Conservation (phyloP, 163 green algal genomes). For the Scenedesmus sp. region DNA sequence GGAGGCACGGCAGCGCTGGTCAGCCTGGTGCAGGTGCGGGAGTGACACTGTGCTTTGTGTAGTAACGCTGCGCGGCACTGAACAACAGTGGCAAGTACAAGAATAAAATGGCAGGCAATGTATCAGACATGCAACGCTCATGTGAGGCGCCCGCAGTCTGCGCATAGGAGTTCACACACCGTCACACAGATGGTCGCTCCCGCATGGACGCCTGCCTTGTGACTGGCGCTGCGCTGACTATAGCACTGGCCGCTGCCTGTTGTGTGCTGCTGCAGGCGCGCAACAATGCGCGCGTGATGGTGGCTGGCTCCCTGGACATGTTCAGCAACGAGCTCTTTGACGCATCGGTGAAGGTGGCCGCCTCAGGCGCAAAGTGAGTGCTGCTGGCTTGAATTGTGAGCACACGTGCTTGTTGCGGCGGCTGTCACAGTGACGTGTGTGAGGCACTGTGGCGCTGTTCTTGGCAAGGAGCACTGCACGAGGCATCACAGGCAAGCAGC, state of each 20-base stretch:
- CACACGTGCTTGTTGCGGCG: neutral
- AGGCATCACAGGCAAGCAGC: too few relatives aligned
- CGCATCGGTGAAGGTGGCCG: constrained; percentile 46
- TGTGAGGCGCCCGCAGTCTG: too few relatives aligned
- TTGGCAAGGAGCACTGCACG: too few relatives aligned
- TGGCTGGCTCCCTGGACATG: constrained; percentile 87
- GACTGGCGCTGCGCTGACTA: neutral
- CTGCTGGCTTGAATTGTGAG: neutral
- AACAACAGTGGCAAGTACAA: too few relatives aligned
- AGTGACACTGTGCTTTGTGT: too few relatives aligned
- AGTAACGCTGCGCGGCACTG: too few relatives aligned
- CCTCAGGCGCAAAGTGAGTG: constrained; percentile 39
- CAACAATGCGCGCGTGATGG: constrained; percentile 89
- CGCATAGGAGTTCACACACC: too few relatives aligned
- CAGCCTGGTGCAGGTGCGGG: constrained; percentile 66
- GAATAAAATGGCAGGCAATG: too few relatives aligned
- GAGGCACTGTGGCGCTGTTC: too few relatives aligned
- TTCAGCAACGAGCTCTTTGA: constrained; percentile 81
- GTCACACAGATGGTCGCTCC: neutral
- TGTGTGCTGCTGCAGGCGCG: constrained; percentile 83
- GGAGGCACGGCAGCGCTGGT: constrained; percentile 60
- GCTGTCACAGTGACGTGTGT: neutral
- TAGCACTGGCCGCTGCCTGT: neutral
- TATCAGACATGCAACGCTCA: too few relatives aligned
- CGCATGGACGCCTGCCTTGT: neutral